These are phyloP conservation scores for Flaveria linearis DNA, from an alignment of 129 eudicot genomes.

Conservation along the genomic window DNA sequence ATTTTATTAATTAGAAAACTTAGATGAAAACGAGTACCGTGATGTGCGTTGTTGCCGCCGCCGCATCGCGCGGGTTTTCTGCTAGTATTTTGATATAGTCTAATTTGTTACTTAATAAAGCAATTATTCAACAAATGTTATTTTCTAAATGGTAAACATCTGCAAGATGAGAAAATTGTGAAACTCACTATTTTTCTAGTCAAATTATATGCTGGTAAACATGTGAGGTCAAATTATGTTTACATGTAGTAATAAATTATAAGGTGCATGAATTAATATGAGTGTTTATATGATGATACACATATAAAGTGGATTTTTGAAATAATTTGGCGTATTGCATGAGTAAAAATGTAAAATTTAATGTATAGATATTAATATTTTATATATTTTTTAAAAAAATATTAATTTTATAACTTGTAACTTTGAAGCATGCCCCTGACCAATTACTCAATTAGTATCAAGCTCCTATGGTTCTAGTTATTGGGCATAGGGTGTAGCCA, in stretches of 20 bases:
- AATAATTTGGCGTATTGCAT: too few species aligned
- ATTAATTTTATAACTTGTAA: too few species aligned
- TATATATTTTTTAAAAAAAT: background rate
- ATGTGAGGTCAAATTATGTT: background rate
- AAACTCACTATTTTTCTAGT: too few species aligned
- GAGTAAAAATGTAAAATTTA: background rate
- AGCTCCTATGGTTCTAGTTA: constrained; percentile 8
- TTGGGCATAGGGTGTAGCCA: background rate
- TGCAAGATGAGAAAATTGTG: too few species aligned
- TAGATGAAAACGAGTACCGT: too few species aligned
- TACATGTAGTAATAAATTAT: background rate
- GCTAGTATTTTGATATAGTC: background rate
- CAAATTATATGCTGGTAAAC: background rate
- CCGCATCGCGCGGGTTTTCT: too few species aligned
- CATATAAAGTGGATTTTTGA: too few species aligned
- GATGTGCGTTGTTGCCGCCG: too few species aligned
- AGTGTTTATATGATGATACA: too few species aligned
- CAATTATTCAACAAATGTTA: background rate
- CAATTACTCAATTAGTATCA: constrained; percentile 5
- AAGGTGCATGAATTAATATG: background rate
- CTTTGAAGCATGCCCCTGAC: background rate
- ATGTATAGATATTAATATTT: background rate
- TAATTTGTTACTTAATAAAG: background rate
- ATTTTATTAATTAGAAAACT: too few species aligned
- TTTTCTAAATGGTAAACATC: too few species aligned